Percentiles rank a stretch among this genome's conserved stretches.
phyloP scores from a whole-genome alignment of 1,284 basidiomycete species.

The Cryptococcus deneoformans region DNA sequence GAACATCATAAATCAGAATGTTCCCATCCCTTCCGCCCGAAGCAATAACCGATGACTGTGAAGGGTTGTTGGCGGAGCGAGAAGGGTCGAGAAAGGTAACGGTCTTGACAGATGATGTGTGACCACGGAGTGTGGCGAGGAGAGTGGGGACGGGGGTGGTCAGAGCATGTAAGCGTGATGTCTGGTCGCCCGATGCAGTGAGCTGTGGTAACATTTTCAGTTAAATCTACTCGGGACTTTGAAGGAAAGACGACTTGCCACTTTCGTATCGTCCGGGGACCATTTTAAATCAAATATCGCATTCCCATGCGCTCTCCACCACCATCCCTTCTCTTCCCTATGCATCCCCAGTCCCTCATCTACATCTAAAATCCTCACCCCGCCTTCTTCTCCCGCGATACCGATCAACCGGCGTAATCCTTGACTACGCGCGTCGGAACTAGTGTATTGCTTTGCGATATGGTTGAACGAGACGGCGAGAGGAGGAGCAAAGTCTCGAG shows the following conservation, averaged over 20 bases:
- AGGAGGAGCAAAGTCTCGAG: conserved; percentile 38
- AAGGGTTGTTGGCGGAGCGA: conserved; percentile 13
- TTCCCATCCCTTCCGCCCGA: conserved; percentile 49
- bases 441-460: conserved; percentile 25
- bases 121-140: conserved; percentile 38
- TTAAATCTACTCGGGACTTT: not conserved
- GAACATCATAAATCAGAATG: conserved; percentile 49
- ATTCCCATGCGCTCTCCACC: conserved; percentile 62
- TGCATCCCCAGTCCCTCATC: conserved; percentile 27
- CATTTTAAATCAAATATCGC: conserved; percentile 76
- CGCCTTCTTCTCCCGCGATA: conserved; percentile 43
- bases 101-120: conserved; percentile 47
- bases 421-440: conserved; percentile 14
- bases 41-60: conserved; percentile 32
- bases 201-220: conserved; percentile 24
- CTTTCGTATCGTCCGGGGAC: conserved; percentile 59
- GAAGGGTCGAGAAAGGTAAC: conserved; percentile 38
- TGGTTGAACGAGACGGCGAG: conserved; percentile 35
- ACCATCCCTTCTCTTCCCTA: conserved; percentile 28
- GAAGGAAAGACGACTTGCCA: conserved; percentile 25
- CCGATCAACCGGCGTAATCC: conserved; percentile 32
- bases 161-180: conserved; percentile 37
- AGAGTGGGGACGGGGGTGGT: conserved; percentile 19
- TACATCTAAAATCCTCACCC: conserved; percentile 37
- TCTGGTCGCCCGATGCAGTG: conserved; percentile 47